Conservation (phyloP, 2,329 filamentous ascomycete genomes). For the Stagonosporopsis tanaceti region DNA sequence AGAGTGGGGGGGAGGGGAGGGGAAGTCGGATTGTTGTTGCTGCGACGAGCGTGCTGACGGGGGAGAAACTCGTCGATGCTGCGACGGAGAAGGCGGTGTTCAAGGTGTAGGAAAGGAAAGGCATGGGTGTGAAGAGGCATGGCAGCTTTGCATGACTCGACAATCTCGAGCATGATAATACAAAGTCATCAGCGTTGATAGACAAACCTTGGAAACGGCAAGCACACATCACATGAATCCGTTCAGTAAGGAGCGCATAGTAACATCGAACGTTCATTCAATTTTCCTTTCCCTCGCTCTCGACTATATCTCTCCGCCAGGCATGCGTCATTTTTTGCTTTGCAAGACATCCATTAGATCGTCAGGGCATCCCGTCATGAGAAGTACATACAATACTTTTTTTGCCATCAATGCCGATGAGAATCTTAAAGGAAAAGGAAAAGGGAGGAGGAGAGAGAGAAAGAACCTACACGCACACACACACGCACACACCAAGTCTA, state of each 20-base stretch:
- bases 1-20: conserved; percentile 68
- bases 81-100: conserved; percentile 73
- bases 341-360: conserved; percentile 36
- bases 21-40: conserved; percentile 88
- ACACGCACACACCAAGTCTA: conserved; percentile 47
- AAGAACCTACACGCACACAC: conserved; percentile 30
- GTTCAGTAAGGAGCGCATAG: not conserved
- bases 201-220: not conserved
- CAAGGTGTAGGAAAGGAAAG: conserved; percentile 10
- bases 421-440: conserved; percentile 34
- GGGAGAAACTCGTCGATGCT: conserved; percentile 85
- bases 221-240: not conserved
- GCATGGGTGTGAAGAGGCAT: not conserved
- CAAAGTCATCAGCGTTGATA: not conserved
- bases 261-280: conserved; percentile 26
- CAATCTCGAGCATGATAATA: not conserved
- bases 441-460: conserved; percentile 24
- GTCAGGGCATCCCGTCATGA: conserved; percentile 40
- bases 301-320: conserved; percentile 27
- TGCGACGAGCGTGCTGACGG: conserved; percentile 89
- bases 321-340: conserved; percentile 24
- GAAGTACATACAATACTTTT: conserved; percentile 41
- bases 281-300: conserved; percentile 24
- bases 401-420: conserved; percentile 35
- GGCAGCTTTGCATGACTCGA: not conserved